Evolutionary conservation across 345 rosid species (phyloP).

Genomic region (Rhizophora mangle): DNA sequence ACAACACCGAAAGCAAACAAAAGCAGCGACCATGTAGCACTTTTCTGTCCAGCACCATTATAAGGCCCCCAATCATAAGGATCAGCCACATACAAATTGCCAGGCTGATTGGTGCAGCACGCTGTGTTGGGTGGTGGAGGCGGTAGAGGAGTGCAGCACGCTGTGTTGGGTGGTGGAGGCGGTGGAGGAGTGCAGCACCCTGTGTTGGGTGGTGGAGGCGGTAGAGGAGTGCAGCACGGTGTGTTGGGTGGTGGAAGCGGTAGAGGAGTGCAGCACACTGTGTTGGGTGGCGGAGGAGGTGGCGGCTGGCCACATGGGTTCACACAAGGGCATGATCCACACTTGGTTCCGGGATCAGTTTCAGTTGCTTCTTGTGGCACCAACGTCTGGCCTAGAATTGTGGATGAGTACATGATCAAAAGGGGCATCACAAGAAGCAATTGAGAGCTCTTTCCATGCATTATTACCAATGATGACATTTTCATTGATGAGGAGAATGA

Average conservation of each 20-base stretch:
- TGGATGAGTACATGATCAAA: conserved; percentile 13
- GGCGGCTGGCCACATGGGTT: conserved; percentile 46
- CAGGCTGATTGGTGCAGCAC: conserved; percentile 52
- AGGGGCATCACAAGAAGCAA: background rate
- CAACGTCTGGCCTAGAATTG: conserved; percentile 22
- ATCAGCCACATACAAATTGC: conserved; percentile 37
- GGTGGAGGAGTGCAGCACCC: conserved; percentile 25
- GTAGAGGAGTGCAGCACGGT: conserved; percentile 18
- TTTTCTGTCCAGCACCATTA: conserved; percentile 31
- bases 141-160: too few species aligned
- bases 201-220: conserved; percentile 47
- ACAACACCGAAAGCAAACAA: conserved; percentile 23
- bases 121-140: too few species aligned
- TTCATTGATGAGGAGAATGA: background rate
- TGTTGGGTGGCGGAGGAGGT: conserved; percentile 35
- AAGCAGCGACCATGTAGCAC: conserved; percentile 18
- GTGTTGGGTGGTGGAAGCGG: conserved; percentile 27
- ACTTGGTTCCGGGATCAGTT: conserved; percentile 24
- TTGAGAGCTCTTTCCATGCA: background rate
- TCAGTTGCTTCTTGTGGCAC: conserved; percentile 23
- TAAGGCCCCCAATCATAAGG: conserved; percentile 36
- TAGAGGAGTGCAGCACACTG: conserved; percentile 19
- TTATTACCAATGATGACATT: background rate
- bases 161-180: too few species aligned
- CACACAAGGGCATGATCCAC: conserved; percentile 53